Evolutionary conservation across 495 filamentous ascomycete species (phyloP), one percentile per base, ranked within the genome.

Genomic region (Friedmanniomyces endolithicus): DNA sequence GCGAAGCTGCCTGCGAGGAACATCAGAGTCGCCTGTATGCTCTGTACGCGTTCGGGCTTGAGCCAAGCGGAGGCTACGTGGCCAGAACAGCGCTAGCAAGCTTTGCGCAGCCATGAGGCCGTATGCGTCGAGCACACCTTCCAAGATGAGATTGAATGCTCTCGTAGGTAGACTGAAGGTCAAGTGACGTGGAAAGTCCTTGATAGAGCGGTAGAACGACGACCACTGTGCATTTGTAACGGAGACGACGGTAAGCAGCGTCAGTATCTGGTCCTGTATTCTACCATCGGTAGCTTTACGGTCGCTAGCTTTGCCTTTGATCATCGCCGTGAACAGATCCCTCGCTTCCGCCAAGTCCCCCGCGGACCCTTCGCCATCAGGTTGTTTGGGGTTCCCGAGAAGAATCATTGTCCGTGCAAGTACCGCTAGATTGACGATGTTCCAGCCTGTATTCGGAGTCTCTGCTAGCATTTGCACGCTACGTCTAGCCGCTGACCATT

Each of bases 81-180:
- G 48, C 58, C 77, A 80, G 70, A 74, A 76, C 27, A 56, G 57
- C 11, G 69, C 53, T 60, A 70, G 76, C 34, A 80, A 46, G 11
- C 61, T 34, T 45, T 64, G 68, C 20, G 71, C 78, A 44, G 61
- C 63, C 19, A 56, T 31, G 49, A 71, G 72, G 46, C 78, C 76
- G 35, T 69, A 64, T 0, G 60, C 56, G 31, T 78, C 70, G n/a
- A 75, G 72, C 7, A 80, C 50, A 14, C 72, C 73, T 17, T 69
- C 60, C 16, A 82, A 66, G 29, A 81, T 47, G 11, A 53, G 48
- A 53, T 78, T 71, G 66, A 82, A 82, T 22, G 74, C 63, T 43
- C 7, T 48, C 1, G 51, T 40, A 1, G 20, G 17, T 1, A 61
- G 31, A 11, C 29, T 22, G 40, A 60, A 58, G 22, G 4, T 40